Percentiles rank a stretch among this genome's conserved stretches.
These are phyloP conservation scores for Flueggea neowawraea DNA, from an alignment of 441 rosid genomes.

Conservation along the genomic window DNA sequence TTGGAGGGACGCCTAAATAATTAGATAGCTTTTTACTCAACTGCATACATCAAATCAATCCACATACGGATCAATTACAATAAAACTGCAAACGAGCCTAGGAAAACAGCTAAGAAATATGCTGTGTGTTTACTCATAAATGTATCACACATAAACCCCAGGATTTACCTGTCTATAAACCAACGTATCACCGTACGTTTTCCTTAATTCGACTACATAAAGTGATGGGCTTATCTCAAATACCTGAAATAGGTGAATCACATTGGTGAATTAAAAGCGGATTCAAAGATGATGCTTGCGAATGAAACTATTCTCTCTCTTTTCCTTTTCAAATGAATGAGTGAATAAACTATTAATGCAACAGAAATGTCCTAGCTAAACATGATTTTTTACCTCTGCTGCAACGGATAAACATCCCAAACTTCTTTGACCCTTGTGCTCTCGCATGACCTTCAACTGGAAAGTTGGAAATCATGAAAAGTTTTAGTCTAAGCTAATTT, in stretches of 20 bases:
- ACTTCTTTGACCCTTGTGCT: slow-evolving; percentile 47
- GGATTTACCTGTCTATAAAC: slow-evolving; percentile 74
- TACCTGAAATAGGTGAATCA: slow-evolving; percentile 32
- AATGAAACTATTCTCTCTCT: too few relatives aligned
- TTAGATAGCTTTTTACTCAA: slow-evolving; percentile 66
- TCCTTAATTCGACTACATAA: slow-evolving; percentile 83
- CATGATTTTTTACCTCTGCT: slow-evolving; percentile 61
- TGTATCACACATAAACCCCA: too few relatives aligned
- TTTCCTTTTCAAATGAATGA: too few relatives aligned
- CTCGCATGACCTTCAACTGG: slow-evolving; percentile 78
- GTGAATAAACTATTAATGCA: too few relatives aligned
- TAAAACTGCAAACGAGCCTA: not conserved
- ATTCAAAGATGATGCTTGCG: too few relatives aligned
- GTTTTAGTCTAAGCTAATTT: not conserved
- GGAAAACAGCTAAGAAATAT: not conserved
- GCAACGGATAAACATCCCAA: slow-evolving; percentile 65
- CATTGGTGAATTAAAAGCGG: not conserved
- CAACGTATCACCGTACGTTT: slow-evolving; percentile 76
- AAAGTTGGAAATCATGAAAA: not conserved
- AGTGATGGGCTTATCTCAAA: slow-evolving; percentile 81
- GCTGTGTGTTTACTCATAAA: not conserved
- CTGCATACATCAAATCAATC: slow-evolving; percentile 37
- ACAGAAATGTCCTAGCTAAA: too few relatives aligned
- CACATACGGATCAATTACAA: not conserved
- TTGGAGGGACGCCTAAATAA: slow-evolving; percentile 55